Base-by-base conservation (phyloP, 768 basidiomycete genomes). In the Kwoniella sp. region DNA sequence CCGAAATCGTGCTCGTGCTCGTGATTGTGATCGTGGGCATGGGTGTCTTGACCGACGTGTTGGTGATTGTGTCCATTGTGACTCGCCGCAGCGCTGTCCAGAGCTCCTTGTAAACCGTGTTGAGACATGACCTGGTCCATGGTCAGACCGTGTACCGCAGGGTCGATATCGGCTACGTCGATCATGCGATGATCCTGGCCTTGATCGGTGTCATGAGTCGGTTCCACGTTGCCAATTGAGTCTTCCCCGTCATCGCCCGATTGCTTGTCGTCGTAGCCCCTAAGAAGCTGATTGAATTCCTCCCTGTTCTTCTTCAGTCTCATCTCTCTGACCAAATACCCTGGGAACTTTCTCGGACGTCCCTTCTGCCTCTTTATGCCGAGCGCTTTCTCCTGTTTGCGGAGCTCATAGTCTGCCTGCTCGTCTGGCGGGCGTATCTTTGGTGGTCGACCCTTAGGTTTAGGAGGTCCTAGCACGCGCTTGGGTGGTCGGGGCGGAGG, bases 291-390 rank as follows among this genome's bases (percentile, higher is more conserved):
- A 30, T 61, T 68, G 52, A 67, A 76, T 59, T 74, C 70, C 25
- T 58, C 65, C 38, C 76, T 25, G 51, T 74, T 74, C 71, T 67
- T 67, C 66, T 73, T 78, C 61, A 74, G 59, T 45, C 76, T 63
- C 72, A 75, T 75, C 51, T 78, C 74, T 25, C 76, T 62, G 30
- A 78, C 74, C 30, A 78, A 54, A 63, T 72, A 74, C 12, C 74
- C 76, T 12, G 74, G 74, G 56, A 72, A 75, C 31, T 75, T 75
- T 22, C 76, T 61, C 37, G 76, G 76, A 48, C 76, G 23, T 2
- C 76, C 76, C 51, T 72, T 66, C 26, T 47, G 11, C 12, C 71
- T 31, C 45, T 71, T 63, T 25, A 78, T 70, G 0, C 76, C 76
- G 38, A 66, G 12, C 11, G 50, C 65, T 17, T 59, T 66, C 30